phyloP scores from a whole-genome alignment of 1,139 yeast genomes.

The Saccharomyces hybrid region DNA sequence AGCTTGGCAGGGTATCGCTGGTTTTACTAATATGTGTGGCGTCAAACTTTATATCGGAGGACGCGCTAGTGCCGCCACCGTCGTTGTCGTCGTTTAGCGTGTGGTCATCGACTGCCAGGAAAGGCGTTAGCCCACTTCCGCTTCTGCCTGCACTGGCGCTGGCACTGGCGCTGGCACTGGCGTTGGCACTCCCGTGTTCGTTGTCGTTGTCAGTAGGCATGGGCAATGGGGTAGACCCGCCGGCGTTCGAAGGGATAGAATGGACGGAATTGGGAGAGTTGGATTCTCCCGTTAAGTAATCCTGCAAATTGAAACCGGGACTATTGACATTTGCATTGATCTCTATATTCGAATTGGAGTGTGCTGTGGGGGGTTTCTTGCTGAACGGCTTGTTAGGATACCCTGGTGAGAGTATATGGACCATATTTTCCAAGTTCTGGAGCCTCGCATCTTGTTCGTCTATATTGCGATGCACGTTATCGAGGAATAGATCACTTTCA shows the following conservation, averaged over 20 bases:
- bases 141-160: constrained; percentile 6
- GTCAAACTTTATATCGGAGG: neutral
- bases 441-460: constrained; percentile 30
- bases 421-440: constrained; percentile 26
- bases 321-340: neutral
- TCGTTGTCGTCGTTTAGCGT: neutral
- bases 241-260: neutral
- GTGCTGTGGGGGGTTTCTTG: neutral
- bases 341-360: neutral
- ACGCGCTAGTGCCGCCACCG: neutral
- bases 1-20: neutral
- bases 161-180: neutral
- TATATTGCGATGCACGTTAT: constrained; percentile 20
- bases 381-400: neutral
- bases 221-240: neutral
- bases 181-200: neutral
- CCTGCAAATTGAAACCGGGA: constrained; percentile 12
- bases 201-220: constrained; percentile 1
- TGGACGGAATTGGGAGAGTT: neutral
- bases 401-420: constrained; percentile 15
- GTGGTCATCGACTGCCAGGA: constrained; percentile 1
- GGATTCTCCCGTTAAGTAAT: constrained; percentile 9
- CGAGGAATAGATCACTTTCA: constrained; percentile 15
- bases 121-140: constrained; percentile 4
- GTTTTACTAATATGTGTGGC: neutral